A percentile compares a stretch with the other conserved stretches of the same genome.
Evolutionary conservation across 257 asterid species (phyloP).

Genomic region (Forsythia suspensa): DNA sequence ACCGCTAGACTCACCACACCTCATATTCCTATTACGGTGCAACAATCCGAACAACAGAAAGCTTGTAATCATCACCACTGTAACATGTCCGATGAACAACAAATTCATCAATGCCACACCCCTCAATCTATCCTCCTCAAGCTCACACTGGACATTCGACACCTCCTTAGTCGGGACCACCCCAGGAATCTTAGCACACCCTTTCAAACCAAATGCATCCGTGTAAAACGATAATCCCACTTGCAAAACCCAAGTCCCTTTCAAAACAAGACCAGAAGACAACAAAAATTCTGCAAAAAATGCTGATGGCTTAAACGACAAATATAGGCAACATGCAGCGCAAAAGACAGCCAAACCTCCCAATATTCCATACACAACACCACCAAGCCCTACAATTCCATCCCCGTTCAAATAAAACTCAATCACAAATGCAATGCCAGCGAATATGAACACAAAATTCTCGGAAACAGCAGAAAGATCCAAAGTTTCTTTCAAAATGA

Average conservation of each 20-base stretch:
- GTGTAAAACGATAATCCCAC: conserved; percentile 71
- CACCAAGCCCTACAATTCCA: conserved; percentile 62
- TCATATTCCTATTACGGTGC: conserved; percentile 38
- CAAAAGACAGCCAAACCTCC: conserved; percentile 56
- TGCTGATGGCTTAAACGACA: conserved; percentile 56
- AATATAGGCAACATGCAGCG: conserved; percentile 56
- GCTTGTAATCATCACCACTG: conserved; percentile 38
- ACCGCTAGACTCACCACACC: conserved; percentile 54
- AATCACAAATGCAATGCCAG: conserved; percentile 52
- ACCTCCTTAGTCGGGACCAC: conserved; percentile 24
- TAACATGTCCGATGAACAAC: conserved; percentile 50
- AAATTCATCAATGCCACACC: conserved; percentile 62
- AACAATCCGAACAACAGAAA: conserved; percentile 53
- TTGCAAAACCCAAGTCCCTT: conserved; percentile 86
- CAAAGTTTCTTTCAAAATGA: conserved; percentile 49
- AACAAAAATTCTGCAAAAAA: conserved; percentile 62
- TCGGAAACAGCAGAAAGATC: conserved; percentile 61
- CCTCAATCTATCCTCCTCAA: conserved; percentile 70
- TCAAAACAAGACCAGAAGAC: conserved; percentile 64
- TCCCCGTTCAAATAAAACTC: conserved; percentile 64
- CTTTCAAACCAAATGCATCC: conserved; percentile 56
- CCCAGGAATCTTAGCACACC: conserved; percentile 57
- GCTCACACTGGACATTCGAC: conserved; percentile 65
- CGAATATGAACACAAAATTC: conserved; percentile 46
- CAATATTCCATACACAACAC: conserved; percentile 38